Conservation (phyloP, 352 stramenopile genomes). For the Peronospora belbahrii region DNA sequence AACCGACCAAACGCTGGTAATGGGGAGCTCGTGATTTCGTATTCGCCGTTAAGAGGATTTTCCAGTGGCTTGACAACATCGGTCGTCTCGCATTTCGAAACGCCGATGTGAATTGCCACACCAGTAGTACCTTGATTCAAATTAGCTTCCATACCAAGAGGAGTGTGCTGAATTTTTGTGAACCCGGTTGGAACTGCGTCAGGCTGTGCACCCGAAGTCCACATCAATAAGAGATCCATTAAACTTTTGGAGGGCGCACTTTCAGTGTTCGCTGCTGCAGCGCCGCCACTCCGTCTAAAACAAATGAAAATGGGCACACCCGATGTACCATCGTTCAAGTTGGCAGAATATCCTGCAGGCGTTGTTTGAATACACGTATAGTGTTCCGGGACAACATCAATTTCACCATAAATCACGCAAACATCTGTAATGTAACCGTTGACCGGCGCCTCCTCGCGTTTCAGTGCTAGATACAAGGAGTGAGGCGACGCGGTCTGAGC, state of each 20-base stretch:
- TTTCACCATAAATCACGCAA: constrained; percentile 81
- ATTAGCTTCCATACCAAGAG: constrained; percentile 82
- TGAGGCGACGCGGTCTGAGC: constrained; percentile 65
- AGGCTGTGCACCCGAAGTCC: constrained; percentile 53
- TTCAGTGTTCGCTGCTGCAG: constrained; percentile 5
- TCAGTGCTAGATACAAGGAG: constrained; percentile 67
- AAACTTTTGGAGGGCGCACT: constrained; percentile 38
- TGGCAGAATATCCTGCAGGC: constrained; percentile 58
- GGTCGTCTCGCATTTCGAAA: constrained; percentile 45
- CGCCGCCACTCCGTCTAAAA: constrained; percentile 33
- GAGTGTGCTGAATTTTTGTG: constrained; percentile 81
- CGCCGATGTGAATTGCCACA: constrained; percentile 70
- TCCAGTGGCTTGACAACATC: constrained; percentile 55
- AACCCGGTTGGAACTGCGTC: constrained; percentile 62
- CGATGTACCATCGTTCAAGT: constrained; percentile 72
- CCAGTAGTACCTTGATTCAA: constrained; percentile 71
- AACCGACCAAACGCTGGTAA: constrained; percentile 44
- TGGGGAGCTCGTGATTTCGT: constrained; percentile 49
- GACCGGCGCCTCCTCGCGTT: constrained; percentile 43
- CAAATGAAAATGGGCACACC: constrained; percentile 83
- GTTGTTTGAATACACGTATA: constrained; percentile 71
- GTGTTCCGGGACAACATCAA: constrained; percentile 70
- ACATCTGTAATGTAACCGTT: constrained; percentile 61
- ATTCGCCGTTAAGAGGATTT: constrained; percentile 67
- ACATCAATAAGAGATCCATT: constrained; percentile 73